Conservation (phyloP, 1,284 basidiomycete species). For the Sporisorium reilianum region DNA sequence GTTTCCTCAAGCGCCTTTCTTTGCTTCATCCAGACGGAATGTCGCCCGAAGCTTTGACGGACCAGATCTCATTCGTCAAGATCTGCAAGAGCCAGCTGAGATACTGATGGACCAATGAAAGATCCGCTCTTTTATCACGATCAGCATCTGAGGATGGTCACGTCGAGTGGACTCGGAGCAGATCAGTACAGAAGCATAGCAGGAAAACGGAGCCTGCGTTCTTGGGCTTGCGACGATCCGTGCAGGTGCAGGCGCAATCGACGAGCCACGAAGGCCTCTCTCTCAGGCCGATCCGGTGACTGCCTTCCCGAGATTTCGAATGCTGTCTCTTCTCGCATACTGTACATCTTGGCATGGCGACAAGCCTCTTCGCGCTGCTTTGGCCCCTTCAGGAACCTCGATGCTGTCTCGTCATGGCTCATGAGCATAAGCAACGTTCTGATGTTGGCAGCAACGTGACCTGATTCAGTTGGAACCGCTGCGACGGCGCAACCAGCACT, state of each 20-base stretch:
- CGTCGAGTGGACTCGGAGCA: background rate
- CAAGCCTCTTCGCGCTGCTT: background rate
- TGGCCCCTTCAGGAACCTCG: background rate
- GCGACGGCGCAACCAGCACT: too few relatives aligned
- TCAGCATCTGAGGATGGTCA: background rate
- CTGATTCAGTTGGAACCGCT: background rate
- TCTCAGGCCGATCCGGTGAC: background rate
- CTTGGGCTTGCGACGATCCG: background rate
- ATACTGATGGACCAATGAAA: background rate
- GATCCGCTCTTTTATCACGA: background rate
- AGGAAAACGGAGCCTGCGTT: too few relatives aligned
- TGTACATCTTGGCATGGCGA: too few relatives aligned
- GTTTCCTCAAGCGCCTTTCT: background rate
- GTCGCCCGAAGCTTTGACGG: constrained; percentile 16
- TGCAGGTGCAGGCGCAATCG: background rate
- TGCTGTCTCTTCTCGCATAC: too few relatives aligned
- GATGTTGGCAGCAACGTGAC: constrained; percentile 7
- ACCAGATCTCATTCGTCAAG: background rate
- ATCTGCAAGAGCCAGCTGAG: background rate
- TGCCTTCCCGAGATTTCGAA: too few relatives aligned
- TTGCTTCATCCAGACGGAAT: constrained; percentile 13
- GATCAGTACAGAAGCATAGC: background rate
- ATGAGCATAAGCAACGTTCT: background rate
- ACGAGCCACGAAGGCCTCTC: background rate
- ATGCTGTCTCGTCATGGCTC: background rate